Evolutionary conservation across 2,329 filamentous ascomycete species (phyloP).

Genomic region (Ophiostoma sp.): DNA sequence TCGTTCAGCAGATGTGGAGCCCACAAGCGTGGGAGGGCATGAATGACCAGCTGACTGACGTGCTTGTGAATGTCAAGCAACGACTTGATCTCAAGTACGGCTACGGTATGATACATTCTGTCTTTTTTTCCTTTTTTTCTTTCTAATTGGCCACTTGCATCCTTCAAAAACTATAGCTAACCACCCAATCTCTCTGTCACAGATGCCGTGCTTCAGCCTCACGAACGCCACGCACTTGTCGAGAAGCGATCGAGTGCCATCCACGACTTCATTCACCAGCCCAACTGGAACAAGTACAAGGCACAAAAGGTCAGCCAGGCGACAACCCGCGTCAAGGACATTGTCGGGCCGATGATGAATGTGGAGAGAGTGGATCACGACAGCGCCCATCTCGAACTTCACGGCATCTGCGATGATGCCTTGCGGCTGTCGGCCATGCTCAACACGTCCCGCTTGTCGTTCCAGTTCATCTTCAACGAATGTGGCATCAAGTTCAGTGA

Average conservation of each 20-base stretch:
- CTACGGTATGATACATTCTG: constrained; percentile 33
- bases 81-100: constrained; percentile 29
- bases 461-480: constrained; percentile 48
- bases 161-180: not conserved
- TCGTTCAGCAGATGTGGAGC: constrained; percentile 39
- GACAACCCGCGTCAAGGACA: constrained; percentile 36
- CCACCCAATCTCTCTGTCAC: not conserved
- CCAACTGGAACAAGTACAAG: constrained; percentile 34
- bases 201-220: constrained; percentile 25
- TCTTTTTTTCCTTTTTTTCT: not conserved
- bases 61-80: constrained; percentile 31
- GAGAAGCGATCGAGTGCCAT: constrained; percentile 41
- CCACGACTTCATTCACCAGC: constrained; percentile 36
- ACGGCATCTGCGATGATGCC: constrained; percentile 43
- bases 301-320: constrained; percentile 32
- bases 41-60: constrained; percentile 32
- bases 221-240: constrained; percentile 41
- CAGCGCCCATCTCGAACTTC: constrained; percentile 46
- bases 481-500: constrained; percentile 51
- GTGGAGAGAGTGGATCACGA: constrained; percentile 40
- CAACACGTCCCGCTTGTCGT: constrained; percentile 42
- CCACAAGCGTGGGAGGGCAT: constrained; percentile 40
- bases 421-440: constrained; percentile 51
- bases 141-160: not conserved
- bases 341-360: constrained; percentile 47